A percentile compares a stretch with the other conserved stretches of the same genome.
Conservation (phyloP, 495 filamentous ascomycete species). For the Annulohypoxylon bovei region DNA sequence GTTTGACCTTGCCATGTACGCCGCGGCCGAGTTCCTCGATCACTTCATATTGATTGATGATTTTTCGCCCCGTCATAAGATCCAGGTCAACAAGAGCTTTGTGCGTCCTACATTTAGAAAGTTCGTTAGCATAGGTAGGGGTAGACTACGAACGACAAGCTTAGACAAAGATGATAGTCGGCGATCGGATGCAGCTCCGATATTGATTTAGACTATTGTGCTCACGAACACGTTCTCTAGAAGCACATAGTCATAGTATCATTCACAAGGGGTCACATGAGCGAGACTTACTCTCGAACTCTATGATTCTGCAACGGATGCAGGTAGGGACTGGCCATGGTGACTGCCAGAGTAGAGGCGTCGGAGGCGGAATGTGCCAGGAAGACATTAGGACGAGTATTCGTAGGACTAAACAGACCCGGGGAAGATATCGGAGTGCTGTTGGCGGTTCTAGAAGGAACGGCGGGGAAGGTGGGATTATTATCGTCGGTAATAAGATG, state of each 20-base stretch:
- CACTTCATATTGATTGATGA: slow-evolving; percentile 97
- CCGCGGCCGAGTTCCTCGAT: slow-evolving; percentile 95
- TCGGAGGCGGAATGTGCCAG: slow-evolving; percentile 53
- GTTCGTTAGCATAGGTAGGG: slow-evolving; percentile 27
- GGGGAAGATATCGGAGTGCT: slow-evolving; percentile 76
- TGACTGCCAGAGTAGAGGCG: slow-evolving; percentile 57
- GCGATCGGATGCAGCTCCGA: slow-evolving; percentile 3
- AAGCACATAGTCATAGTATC: neutral
- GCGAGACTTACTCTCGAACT: slow-evolving; percentile 64
- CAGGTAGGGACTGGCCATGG: slow-evolving; percentile 64
- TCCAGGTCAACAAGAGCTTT: slow-evolving; percentile 90
- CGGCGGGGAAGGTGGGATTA: slow-evolving; percentile 44
- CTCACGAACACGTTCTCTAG: neutral
- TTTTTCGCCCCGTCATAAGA: slow-evolving; percentile 85
- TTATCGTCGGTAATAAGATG: slow-evolving; percentile 50
- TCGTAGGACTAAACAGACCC: slow-evolving; percentile 69
- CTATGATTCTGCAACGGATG: slow-evolving; percentile 71
- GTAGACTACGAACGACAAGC: neutral
- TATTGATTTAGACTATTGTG: neutral
- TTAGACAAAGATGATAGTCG: slow-evolving; percentile 4
- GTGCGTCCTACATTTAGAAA: slow-evolving; percentile 68
- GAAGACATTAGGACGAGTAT: slow-evolving; percentile 51
- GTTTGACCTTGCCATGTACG: slow-evolving; percentile 96
- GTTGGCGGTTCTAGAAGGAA: slow-evolving; percentile 61
- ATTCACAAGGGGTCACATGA: neutral